These are phyloP conservation scores for Suhomyces xylopsoci DNA, from an alignment of 805 yeast species.

Conservation along the genomic window DNA sequence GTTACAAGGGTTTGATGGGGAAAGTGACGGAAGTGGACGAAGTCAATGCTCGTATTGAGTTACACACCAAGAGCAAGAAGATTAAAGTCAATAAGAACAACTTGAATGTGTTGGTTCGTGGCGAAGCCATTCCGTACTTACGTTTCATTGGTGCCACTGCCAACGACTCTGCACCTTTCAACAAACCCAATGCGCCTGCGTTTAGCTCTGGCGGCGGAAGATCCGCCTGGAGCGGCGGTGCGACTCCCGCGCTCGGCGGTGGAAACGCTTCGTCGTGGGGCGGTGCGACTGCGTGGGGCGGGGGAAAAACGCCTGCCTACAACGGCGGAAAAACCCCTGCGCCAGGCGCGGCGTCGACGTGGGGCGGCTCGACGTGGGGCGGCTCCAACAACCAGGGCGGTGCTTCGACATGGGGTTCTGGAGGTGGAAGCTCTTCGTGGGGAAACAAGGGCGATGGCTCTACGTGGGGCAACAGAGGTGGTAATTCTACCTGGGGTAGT, in stretches of 20 bases:
- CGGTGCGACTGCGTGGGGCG: constrained; percentile 52
- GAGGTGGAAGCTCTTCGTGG: constrained; percentile 14
- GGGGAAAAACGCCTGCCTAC: constrained; percentile 18
- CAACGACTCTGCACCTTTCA: constrained; percentile 9
- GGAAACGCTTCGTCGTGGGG: constrained; percentile 19
- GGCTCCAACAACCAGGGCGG: constrained; percentile 3
- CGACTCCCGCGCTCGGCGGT: constrained; percentile 18
- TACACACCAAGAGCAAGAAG: constrained; percentile 88
- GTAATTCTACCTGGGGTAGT: constrained; percentile 24
- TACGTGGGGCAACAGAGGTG: constrained; percentile 25
- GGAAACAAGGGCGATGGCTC: constrained; percentile 15
- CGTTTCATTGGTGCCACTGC: constrained; percentile 61
- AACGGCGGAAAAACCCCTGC: constrained; percentile 21
- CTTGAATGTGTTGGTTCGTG: constrained; percentile 68
- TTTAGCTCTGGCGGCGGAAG: constrained; percentile 39
- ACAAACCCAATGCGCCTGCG: constrained; percentile 27
- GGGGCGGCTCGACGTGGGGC: constrained; percentile 30
- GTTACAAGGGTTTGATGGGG: constrained; percentile 93
- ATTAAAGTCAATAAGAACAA: constrained; percentile 79
- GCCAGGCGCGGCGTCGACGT: constrained; percentile 33
- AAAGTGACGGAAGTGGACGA: constrained; percentile 92
- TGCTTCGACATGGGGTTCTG: constrained; percentile 17
- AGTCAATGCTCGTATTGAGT: constrained; percentile 84
- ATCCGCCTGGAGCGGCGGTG: constrained; percentile 53
- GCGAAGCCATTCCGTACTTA: constrained; percentile 72